phyloP scores from a whole-genome alignment of 2,329 filamentous ascomycete genomes.

The Fusarium camptoceras region DNA sequence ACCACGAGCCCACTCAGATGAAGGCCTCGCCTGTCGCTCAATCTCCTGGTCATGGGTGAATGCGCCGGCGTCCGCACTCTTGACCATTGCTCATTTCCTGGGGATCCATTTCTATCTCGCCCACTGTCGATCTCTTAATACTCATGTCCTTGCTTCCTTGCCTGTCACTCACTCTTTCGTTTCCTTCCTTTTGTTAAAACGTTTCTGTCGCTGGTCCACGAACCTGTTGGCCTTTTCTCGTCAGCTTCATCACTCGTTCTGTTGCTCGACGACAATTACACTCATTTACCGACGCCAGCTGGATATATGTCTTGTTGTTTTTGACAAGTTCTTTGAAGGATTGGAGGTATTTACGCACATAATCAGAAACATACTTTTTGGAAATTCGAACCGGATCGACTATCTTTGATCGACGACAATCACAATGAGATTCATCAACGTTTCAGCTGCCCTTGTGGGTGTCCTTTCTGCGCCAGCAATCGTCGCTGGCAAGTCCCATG shows the following conservation, averaged over 20 bases:
- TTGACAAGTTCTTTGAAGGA: constrained; percentile 36
- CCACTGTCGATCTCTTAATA: constrained; percentile 44
- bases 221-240: constrained; percentile 23
- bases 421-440: constrained; percentile 65
- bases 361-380: constrained; percentile 38
- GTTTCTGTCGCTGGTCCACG: constrained; percentile 42
- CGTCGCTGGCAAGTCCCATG: constrained; percentile 50
- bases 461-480: constrained; percentile 58
- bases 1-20: constrained; percentile 29
- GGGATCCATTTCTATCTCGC: constrained; percentile 41
- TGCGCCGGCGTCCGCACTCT: constrained; percentile 40
- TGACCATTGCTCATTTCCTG: constrained; percentile 45
- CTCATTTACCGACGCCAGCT: constrained; percentile 31
- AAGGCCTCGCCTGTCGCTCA: constrained; percentile 39
- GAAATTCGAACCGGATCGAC: constrained; percentile 32
- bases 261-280: constrained; percentile 42
- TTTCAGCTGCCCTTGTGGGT: constrained; percentile 63
- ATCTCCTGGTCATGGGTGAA: constrained; percentile 37
- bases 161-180: constrained; percentile 35
- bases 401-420: constrained; percentile 37
- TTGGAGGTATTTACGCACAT: constrained; percentile 33
- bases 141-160: constrained; percentile 32
- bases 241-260: constrained; percentile 44
- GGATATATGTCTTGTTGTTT: constrained; percentile 35
- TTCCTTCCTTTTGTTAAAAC: constrained; percentile 41